Evolutionary conservation across 352 stramenopile genomes (phyloP), one percentile per base, ranked within the genome.

Genomic region (Globisporangium nunn): DNA sequence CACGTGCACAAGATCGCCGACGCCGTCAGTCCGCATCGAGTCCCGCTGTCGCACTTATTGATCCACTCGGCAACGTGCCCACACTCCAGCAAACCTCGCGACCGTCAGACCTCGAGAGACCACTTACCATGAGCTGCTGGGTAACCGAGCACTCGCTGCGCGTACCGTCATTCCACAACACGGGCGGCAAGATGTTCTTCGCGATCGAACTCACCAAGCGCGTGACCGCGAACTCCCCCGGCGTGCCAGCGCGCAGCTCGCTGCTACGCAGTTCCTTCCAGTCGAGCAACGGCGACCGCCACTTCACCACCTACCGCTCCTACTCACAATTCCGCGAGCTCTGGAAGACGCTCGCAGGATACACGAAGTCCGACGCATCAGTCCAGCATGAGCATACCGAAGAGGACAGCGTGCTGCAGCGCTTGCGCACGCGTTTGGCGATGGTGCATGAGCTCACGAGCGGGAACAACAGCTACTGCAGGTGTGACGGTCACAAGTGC

Each of bases 291-390:
- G 61, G 43, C 12, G 56, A 66, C 18, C 60, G 50, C 33, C 58
- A 62, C 43, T 73, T 58, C 50, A 77, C 62, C 41, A 71, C 72
- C 6, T 54, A 71, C 50, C 67, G 73, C 50, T 80, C 73, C 2
- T 79, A 78, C 51, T 76, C 71, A 40, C 77, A 86, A 41, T 90
- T 90, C 66, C 75, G 76, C n/a, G 64, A 53, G 11, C 64, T 90
- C 35, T 76, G 80, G 58, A 74, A 76, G 49, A 63, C 64, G 53
- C 70, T 90, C 28, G 40, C 48, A 18, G 54, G 48, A 15, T 23
- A 61, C 35, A 11, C 35, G 35, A 41, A 41, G 35, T 2, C 8
- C 3, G 35, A 41, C 35, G 35, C 8, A 51, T 37, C 37, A 4
- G 4, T 7, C 18, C 18, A 3, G 1, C 5, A 18, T 18, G 10